Conservation (phyloP, 441 rosid species). For the Macaranga tanarius region DNA sequence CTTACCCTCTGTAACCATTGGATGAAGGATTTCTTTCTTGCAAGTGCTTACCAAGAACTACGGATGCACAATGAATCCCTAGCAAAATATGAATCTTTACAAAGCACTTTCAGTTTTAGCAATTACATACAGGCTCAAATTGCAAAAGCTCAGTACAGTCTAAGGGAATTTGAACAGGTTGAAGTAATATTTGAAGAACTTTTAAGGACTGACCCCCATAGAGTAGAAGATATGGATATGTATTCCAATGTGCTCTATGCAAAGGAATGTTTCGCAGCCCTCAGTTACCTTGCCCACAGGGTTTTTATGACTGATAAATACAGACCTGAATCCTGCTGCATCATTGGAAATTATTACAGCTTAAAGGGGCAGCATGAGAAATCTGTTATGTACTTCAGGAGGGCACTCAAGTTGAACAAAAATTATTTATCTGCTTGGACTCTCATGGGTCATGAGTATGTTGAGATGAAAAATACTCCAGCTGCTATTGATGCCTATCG, state of each 20-base stretch:
- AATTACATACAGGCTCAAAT: constrained; percentile 88
- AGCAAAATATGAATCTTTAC: constrained; percentile 67
- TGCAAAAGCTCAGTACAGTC: constrained; percentile 84
- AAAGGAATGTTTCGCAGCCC: constrained; percentile 79
- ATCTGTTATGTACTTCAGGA: constrained; percentile 79
- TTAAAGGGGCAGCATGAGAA: constrained; percentile 93
- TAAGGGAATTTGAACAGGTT: constrained; percentile 90
- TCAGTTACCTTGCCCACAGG: constrained; percentile 90
- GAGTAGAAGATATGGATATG: constrained; percentile 95
- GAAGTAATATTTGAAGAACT: constrained; percentile 93
- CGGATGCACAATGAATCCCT: constrained; percentile 81
- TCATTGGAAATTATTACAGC: constrained; percentile 93
- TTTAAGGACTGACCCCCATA: constrained; percentile 71
- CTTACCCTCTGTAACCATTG: constrained; percentile 79
- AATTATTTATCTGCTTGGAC: constrained; percentile 94
- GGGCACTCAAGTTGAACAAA: constrained; percentile 92
- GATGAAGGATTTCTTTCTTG: constrained; percentile 97
- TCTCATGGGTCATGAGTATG: constrained; percentile 94
- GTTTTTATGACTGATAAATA: constrained; percentile 82
- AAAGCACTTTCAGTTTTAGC: constrained; percentile 71
- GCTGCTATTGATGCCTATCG: constrained; percentile 95
- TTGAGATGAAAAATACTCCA: constrained; percentile 92
- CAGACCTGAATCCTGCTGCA: constrained; percentile 94
- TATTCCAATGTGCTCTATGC: constrained; percentile 92
- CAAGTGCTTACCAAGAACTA: constrained; percentile 78